Evolutionary conservation across 2,329 filamentous ascomycete species (phyloP).

Genomic region (Trichoderma sp.): DNA sequence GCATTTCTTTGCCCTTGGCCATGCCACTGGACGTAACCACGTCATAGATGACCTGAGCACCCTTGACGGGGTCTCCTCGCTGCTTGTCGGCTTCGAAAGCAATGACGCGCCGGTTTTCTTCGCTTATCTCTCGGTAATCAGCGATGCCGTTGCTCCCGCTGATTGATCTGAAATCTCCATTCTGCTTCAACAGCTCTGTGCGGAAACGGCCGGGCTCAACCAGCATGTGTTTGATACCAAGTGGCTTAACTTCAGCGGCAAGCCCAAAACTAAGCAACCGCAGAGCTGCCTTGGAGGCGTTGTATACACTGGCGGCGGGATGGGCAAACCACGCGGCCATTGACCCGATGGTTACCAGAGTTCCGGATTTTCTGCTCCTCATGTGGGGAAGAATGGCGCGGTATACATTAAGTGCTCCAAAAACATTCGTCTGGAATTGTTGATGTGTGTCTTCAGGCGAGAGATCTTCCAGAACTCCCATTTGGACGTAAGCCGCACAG

Average conservation of each 20-base stretch:
- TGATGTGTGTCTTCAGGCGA: conserved; percentile 11
- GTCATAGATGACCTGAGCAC: conserved; percentile 25
- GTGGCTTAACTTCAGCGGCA: not conserved
- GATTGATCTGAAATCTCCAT: conserved; percentile 10
- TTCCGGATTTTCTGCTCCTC: conserved; percentile 6
- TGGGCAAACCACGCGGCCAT: conserved; percentile 22
- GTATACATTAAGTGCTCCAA: conserved; percentile 21
- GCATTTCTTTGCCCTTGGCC: conserved; percentile 15
- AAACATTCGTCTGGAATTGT: conserved; percentile 18
- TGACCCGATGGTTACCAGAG: conserved; percentile 20
- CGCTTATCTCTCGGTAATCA: conserved; percentile 18
- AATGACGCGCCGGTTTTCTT: not conserved
- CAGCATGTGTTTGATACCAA: conserved; percentile 22
- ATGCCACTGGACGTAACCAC: conserved; percentile 21
- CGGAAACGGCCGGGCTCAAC: conserved; percentile 25
- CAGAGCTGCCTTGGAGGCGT: conserved; percentile 20
- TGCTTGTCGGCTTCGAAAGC: conserved; percentile 7
- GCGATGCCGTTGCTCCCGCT: conserved; percentile 14
- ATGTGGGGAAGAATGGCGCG: conserved; percentile 19
- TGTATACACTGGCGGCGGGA: conserved; percentile 7
- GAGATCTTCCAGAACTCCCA: conserved; percentile 15
- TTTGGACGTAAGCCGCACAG: conserved; percentile 22
- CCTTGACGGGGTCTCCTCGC: conserved; percentile 20
- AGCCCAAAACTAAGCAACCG: conserved; percentile 13
- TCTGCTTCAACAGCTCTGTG: conserved; percentile 21